Evolutionary conservation across 176 grass and related monocot genomes (phyloP), one percentile per base, ranked within the genome.

Genomic region (Avena sativa): DNA sequence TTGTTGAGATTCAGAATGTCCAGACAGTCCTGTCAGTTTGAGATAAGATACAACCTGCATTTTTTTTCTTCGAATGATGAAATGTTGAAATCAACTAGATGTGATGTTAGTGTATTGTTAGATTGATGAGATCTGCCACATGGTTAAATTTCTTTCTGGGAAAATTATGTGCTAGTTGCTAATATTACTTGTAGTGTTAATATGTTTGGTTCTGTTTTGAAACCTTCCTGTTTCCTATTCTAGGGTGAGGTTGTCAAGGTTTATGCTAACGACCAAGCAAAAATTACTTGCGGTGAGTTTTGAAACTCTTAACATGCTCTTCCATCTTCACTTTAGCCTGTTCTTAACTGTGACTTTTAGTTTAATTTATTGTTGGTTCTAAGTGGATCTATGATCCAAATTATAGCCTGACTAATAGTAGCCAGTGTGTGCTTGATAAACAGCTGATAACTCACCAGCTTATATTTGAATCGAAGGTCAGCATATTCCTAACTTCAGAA

Each of bases 221-320:
- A 78, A 38, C 11, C 14, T 82, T 86, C 50, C 0, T 63, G 16
- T 82, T 90, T 78, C 4, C 20, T 53, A 28, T 85, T 89, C 57
- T 86, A 98, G 97, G 97, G 97, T 68, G 97, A 94, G 16, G 81
- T 96, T 38, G 91, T 96, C 34, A 96, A 73, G 83, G 71, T 93
- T 51, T 96, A 48, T 92, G 94, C 94, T 84, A 96, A 96, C 2
- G 90, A 93, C 4, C 92, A 94, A 87, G 85, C 82, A 89, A 98
- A 98, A 91, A 96, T 98, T 61, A 91, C 92, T 70, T 98, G 97
- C 23, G 97, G 97, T 98, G 26, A 91, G 92, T 76, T 67, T 61
- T 34, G 36, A 44, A 86, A 81, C 12, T 57, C 7, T 80, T 50
- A 81, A 79, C 73, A 85, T 83, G 88, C 76, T 15, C 10, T 78